Conservation (phyloP, 306 rosid species). For the Canavalia gladiata region DNA sequence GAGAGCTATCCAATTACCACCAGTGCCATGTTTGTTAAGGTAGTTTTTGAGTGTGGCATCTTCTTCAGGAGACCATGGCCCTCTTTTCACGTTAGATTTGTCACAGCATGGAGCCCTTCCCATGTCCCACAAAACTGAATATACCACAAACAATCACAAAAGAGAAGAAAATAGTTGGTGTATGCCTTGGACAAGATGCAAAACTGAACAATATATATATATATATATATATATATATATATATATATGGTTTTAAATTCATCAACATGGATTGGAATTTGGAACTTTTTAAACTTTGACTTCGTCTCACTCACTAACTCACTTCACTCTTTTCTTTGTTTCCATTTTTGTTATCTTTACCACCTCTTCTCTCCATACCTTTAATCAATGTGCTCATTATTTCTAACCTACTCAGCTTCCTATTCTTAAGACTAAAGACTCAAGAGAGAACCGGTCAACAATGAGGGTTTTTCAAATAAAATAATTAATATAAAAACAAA, state of each 20-base stretch:
- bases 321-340: slow-evolving; percentile 9
- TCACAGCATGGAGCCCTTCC: slow-evolving; percentile 92
- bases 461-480: background rate
- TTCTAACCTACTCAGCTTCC: slow-evolving; percentile 34
- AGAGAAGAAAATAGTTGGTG: slow-evolving; percentile 18
- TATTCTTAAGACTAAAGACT: background rate
- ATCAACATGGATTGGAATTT: slow-evolving; percentile 31
- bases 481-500: no score
- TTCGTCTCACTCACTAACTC: slow-evolving; percentile 50
- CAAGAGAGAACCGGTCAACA: slow-evolving; percentile 36
- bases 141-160: background rate
- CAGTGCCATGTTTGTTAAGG: slow-evolving; percentile 61
- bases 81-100: slow-evolving; percentile 77
- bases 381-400: slow-evolving; percentile 17
- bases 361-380: slow-evolving; percentile 19
- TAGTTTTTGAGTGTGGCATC: slow-evolving; percentile 68
- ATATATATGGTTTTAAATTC: slow-evolving; percentile 11
- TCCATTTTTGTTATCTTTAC: slow-evolving; percentile 19
- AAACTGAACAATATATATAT: slow-evolving; percentile 5
- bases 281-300: slow-evolving; percentile 53
- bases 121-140: slow-evolving; percentile 53
- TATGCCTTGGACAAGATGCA: slow-evolving; percentile 4
- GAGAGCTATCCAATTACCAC: slow-evolving; percentile 53
- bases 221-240: no score
- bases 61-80: slow-evolving; percentile 91